Evolutionary conservation across 2,329 filamentous ascomycete species (phyloP).

Genomic region (Ophiostoma pallidulum): DNA sequence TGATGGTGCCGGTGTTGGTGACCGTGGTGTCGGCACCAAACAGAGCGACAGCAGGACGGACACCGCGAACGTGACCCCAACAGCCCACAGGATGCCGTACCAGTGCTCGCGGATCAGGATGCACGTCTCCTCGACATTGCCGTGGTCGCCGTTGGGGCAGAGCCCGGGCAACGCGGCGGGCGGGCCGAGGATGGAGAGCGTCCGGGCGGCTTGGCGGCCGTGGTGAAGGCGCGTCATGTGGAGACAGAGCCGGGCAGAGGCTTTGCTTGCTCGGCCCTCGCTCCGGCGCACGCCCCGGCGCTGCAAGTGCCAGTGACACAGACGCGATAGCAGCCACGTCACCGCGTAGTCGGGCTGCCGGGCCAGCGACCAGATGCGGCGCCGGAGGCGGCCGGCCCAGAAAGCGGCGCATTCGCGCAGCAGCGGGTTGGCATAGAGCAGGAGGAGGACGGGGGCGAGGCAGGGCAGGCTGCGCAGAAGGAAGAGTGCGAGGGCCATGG

Average conservation of each 20-base stretch:
- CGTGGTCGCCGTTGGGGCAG: slow-evolving; percentile 10
- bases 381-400: background rate
- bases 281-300: too few relatives aligned
- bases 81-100: background rate
- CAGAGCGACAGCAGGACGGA: background rate
- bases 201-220: too few relatives aligned
- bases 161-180: too few relatives aligned
- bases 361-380: too few relatives aligned
- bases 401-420: background rate
- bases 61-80: too few relatives aligned
- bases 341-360: too few relatives aligned
- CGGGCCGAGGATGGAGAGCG: background rate
- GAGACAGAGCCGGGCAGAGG: too few relatives aligned
- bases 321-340: too few relatives aligned
- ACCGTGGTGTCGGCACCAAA: background rate
- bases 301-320: too few relatives aligned
- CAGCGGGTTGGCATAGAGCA: background rate
- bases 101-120: slow-evolving; percentile 4
- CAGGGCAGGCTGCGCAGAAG: background rate
- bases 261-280: too few relatives aligned
- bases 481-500: background rate
- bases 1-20: too few relatives aligned
- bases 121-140: slow-evolving; percentile 4
- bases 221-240: background rate
- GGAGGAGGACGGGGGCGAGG: background rate